phyloP scores from a whole-genome alignment of 257 asterid species.

The Ballota nigra region DNA sequence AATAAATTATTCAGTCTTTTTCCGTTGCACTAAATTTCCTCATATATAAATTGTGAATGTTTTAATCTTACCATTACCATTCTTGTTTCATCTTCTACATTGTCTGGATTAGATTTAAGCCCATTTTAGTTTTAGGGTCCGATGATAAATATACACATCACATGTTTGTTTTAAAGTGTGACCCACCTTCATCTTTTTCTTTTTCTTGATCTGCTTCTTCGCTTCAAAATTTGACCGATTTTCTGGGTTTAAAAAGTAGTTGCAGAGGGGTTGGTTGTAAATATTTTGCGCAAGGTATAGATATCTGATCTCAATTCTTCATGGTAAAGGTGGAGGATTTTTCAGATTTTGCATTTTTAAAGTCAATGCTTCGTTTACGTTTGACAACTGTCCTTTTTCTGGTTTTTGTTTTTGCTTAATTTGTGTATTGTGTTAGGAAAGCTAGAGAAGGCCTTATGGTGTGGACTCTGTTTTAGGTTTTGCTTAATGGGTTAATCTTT shows the following conservation, averaged over 20 bases:
- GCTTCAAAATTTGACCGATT: conserved; percentile 11
- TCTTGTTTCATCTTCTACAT: conserved; percentile 18
- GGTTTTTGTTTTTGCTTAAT: background rate
- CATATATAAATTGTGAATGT: background rate
- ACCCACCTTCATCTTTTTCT: conserved; percentile 15
- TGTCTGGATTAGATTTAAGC: conserved; percentile 25
- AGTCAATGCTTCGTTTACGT: conserved; percentile 29
- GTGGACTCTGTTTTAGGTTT: conserved; percentile 17
- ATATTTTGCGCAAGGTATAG: conserved; percentile 24
- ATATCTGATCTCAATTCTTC: conserved; percentile 29
- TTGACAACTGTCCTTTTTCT: background rate
- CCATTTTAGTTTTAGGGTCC: conserved; percentile 10
- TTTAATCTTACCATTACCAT: background rate
- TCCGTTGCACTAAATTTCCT: background rate
- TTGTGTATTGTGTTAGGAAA: background rate
- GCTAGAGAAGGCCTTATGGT: background rate
- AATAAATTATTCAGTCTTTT: conserved; percentile 24
- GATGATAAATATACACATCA: conserved; percentile 5
- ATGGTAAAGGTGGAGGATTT: conserved; percentile 10
- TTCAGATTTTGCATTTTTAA: conserved; percentile 4
- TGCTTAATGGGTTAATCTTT: conserved; percentile 22
- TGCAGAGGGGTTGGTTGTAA: conserved; percentile 9
- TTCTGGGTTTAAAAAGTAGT: conserved; percentile 12
- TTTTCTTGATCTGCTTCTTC: conserved; percentile 34
- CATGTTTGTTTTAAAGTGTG: conserved; percentile 16